Conservation (phyloP, 163 green algal genomes). For the Chloromonas sp. region DNA sequence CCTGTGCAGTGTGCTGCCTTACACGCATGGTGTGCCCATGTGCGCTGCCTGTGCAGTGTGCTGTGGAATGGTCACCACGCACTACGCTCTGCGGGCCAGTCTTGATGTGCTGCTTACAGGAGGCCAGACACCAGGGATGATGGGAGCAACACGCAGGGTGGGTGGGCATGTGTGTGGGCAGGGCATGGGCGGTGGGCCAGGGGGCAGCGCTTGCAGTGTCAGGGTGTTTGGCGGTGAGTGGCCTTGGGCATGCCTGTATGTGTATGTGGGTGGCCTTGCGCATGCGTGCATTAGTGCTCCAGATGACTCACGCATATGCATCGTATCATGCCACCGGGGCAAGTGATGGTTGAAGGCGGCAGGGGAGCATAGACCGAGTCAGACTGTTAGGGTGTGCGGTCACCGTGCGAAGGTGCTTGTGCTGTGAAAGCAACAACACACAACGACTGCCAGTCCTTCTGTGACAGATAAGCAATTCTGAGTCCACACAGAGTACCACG, state of each 20-base stretch:
- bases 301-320: too few species aligned
- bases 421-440: too few species aligned
- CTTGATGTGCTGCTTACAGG: slow-evolving; percentile 25
- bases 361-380: too few species aligned
- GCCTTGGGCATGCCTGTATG: not conserved
- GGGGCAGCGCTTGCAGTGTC: not conserved
- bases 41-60: slow-evolving; percentile 1
- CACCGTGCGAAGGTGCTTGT: too few species aligned
- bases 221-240: not conserved
- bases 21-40: slow-evolving; percentile 26
- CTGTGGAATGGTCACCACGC: slow-evolving; percentile 39
- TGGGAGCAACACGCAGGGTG: not conserved
- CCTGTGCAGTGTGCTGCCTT: slow-evolving; percentile 11
- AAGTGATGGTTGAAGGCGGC: too few species aligned
- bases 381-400: too few species aligned
- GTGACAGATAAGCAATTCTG: too few species aligned
- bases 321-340: too few species aligned
- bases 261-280: not conserved
- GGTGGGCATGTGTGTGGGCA: not conserved
- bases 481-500: too few species aligned
- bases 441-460: too few species aligned
- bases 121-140: not conserved
- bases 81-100: slow-evolving; percentile 27
- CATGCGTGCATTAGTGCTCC: not conserved
- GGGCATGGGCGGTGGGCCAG: too few species aligned